Conservation (phyloP, 1,284 basidiomycete species). For the Bondarzewia mesenterica region DNA sequence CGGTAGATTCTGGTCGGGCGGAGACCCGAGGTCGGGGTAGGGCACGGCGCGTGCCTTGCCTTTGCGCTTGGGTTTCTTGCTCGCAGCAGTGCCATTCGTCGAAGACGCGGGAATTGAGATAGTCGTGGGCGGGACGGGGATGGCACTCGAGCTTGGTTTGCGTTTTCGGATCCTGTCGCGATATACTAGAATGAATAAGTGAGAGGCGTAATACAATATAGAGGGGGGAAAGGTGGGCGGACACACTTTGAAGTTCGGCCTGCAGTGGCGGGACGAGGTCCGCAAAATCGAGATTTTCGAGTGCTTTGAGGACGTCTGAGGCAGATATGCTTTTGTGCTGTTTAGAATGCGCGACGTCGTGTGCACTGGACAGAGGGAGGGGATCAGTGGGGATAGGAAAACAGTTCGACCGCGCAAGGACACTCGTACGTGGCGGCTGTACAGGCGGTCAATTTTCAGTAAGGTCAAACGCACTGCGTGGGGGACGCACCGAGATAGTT, state of each 20-base stretch:
- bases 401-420: not conserved
- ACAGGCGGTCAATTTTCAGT: not conserved
- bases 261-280: constrained; percentile 67
- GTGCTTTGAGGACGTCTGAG: constrained; percentile 80
- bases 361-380: constrained; percentile 46
- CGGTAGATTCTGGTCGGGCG: no score
- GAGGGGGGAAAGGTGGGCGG: no score
- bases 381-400: not conserved
- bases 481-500: constrained; percentile 71
- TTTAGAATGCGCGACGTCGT: constrained; percentile 78
- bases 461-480: not conserved
- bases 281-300: constrained; percentile 75
- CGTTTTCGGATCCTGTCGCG: constrained; percentile 47
- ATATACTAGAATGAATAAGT: constrained; percentile 39
- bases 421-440: constrained; percentile 2
- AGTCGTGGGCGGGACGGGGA: constrained; percentile 11
- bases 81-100: constrained; percentile 19
- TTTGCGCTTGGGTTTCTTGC: constrained; percentile 24
- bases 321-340: constrained; percentile 86
- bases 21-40: no score
- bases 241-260: constrained; percentile 41
- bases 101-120: constrained; percentile 13
- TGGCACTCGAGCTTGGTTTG: constrained; percentile 26
- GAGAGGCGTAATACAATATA: no score
- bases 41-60: constrained; percentile 23